Evolutionary conservation across 495 filamentous ascomycete species (phyloP), one percentile per base, ranked within the genome.

Genomic region (Xylaria nigripes): DNA sequence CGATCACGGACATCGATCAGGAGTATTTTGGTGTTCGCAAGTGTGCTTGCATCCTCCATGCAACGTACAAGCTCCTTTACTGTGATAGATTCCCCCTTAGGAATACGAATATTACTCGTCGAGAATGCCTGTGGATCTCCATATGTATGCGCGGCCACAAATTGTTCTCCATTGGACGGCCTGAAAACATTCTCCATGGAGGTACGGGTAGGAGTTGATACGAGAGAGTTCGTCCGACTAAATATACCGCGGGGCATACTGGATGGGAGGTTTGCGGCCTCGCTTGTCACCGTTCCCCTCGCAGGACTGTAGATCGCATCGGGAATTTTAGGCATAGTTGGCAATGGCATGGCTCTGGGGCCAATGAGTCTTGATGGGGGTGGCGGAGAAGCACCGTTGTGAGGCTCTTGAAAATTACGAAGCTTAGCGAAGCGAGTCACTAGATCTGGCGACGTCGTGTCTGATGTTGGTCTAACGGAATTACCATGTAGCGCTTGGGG

Each of bases 1-100:
- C 93, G 86, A 56, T 76, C 72, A 22, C 94, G 82, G 45, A 96
- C 83, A 72, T 97, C 93, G 58, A 99, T 86, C 16, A 97, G 56
- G 2, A 99, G 70, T 3, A 96, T 73, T 32, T 77, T 80, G 3
- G 96, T 74, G 34, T 76, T 80, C 50, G 80, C 77, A 49, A 73
- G 74, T 34, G 70, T 76, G 54, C 54, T 56, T 9, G 61, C 69
- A n/a, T 52, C 63, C 18, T 56, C 61, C 49, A 95, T 72, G 53
- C 84, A 86, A 23, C 81, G 74, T 38, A 80, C 72, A 3, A 98
- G 74, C 25, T 83, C 76, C 27, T 84, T 73, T 1, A 83, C 80
- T 3, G 77, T 79, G 15, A 97, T 81, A 32, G 76, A 75, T 22
- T 81, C 73, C 52, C 81, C 84, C 9, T 75, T 70, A 0, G 85